A percentile compares a stretch with the other conserved stretches of the same genome.
Evolutionary conservation across 805 yeast species (phyloP).

Genomic region (Zygosaccharomyces siamensis): DNA sequence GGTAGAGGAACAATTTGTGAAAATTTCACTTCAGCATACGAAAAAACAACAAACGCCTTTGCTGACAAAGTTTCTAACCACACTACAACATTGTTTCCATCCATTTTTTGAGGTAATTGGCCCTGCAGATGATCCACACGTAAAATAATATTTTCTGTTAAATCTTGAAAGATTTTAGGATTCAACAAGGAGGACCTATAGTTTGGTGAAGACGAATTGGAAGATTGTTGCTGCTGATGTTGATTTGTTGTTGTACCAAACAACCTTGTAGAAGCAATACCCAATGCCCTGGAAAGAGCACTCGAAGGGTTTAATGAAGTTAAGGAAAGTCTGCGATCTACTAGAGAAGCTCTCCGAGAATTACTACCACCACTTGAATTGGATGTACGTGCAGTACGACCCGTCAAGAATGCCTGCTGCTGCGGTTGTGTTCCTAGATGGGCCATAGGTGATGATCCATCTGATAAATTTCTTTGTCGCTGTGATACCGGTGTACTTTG

Average conservation of each 20-base stretch:
- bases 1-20: slow-evolving; percentile 76
- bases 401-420: slow-evolving; percentile 14
- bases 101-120: slow-evolving; percentile 13
- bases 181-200: slow-evolving; percentile 22
- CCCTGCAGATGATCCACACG: slow-evolving; percentile 22
- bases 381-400: slow-evolving; percentile 15
- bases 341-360: slow-evolving; percentile 56
- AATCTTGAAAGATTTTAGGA: slow-evolving; percentile 28
- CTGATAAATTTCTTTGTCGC: slow-evolving; percentile 2
- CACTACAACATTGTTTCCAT: slow-evolving; percentile 33
- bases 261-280: slow-evolving; percentile 79
- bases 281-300: slow-evolving; percentile 83
- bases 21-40: slow-evolving; percentile 88
- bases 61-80: slow-evolving; percentile 74
- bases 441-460: background rate
- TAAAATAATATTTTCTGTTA: slow-evolving; percentile 32
- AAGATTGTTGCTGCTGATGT: slow-evolving; percentile 25
- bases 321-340: slow-evolving; percentile 60
- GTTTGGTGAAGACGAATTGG: slow-evolving; percentile 26
- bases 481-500: slow-evolving; percentile 6
- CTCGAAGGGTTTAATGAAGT: slow-evolving; percentile 71
- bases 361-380: slow-evolving; percentile 44
- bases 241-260: slow-evolving; percentile 49
- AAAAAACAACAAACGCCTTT: slow-evolving; percentile 81
- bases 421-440: slow-evolving; percentile 8